Conservation (phyloP, 208 protist species). For the Crithidia sp. region DNA sequence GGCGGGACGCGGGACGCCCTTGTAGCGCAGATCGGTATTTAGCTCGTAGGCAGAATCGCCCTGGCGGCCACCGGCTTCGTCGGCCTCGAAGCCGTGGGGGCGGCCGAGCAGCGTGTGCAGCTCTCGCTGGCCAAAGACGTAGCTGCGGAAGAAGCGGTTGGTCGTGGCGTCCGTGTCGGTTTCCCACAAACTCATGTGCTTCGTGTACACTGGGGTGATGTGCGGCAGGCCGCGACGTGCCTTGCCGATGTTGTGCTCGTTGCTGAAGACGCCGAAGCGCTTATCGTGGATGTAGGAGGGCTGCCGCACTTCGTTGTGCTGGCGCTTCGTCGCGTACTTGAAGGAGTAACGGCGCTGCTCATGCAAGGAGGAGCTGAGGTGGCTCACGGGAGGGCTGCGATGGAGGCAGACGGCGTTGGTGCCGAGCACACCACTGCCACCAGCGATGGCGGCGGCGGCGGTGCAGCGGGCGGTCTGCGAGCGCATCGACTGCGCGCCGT, state of each 20-base stretch:
- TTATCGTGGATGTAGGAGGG: slow-evolving; percentile 89
- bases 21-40: slow-evolving; percentile 72
- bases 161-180: slow-evolving; percentile 87
- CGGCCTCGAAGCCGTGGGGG: slow-evolving; percentile 77
- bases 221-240: slow-evolving; percentile 69
- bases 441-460: slow-evolving; percentile 23
- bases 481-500: slow-evolving; percentile 20
- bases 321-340: slow-evolving; percentile 83
- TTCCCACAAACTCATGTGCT: slow-evolving; percentile 89
- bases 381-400: neutral
- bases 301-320: slow-evolving; percentile 84
- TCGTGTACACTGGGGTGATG: slow-evolving; percentile 77
- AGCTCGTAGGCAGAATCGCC: slow-evolving; percentile 75
- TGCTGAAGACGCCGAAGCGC: slow-evolving; percentile 83
- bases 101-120: slow-evolving; percentile 77
- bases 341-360: slow-evolving; percentile 80
- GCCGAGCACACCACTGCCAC: slow-evolving; percentile 28
- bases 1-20: slow-evolving; percentile 69
- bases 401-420: neutral
- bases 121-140: slow-evolving; percentile 80
- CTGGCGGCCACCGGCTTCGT: slow-evolving; percentile 54
- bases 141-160: slow-evolving; percentile 85
- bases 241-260: slow-evolving; percentile 78
- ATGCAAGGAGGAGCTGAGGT: slow-evolving; percentile 18
- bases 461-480: slow-evolving; percentile 29